Conservation (phyloP, 768 basidiomycete genomes). For the Omphalotus guepiniiformis region DNA sequence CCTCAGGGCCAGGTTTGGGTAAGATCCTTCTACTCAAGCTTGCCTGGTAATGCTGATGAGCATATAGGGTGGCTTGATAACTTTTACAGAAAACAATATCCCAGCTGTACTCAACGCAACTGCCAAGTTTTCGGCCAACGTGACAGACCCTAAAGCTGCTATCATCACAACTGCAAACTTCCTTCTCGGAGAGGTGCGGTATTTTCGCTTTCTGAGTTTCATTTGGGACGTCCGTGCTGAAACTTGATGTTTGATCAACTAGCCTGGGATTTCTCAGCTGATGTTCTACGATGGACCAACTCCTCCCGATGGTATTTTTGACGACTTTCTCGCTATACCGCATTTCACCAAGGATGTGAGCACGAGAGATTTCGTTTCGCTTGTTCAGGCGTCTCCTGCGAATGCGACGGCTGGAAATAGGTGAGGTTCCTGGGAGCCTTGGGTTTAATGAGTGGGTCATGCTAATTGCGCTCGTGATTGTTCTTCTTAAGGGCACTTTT, state of each 20-base stretch:
- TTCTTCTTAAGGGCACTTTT: conserved; percentile 22
- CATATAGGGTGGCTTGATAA: conserved; percentile 47
- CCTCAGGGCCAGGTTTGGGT: conserved; percentile 62
- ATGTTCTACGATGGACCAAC: conserved; percentile 44
- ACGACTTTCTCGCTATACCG: conserved; percentile 32
- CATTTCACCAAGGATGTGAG: conserved; percentile 20
- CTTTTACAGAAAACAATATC: conserved; percentile 17
- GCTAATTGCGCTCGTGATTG: too few relatives aligned
- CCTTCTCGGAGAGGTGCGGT: conserved; percentile 28
- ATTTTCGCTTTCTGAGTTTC: background rate
- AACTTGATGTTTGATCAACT: background rate
- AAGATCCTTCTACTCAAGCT: conserved; percentile 14
- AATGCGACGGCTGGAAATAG: conserved; percentile 22
- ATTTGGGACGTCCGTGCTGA: too few relatives aligned
- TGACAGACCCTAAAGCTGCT: conserved; percentile 47
- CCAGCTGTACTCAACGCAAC: conserved; percentile 30
- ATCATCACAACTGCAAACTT: conserved; percentile 45
- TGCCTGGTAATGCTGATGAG: background rate
- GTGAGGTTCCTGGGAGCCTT: conserved; percentile 12
- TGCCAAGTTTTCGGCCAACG: conserved; percentile 33
- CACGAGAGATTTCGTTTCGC: conserved; percentile 26
- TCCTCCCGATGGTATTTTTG: conserved; percentile 31
- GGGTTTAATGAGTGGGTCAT: background rate
- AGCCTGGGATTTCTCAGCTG: conserved; percentile 18
- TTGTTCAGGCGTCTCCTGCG: conserved; percentile 24